Evolutionary conservation across 1,284 basidiomycete species (phyloP), one percentile per base, ranked within the genome.

Genomic region (Vanrija pseudolonga): DNA sequence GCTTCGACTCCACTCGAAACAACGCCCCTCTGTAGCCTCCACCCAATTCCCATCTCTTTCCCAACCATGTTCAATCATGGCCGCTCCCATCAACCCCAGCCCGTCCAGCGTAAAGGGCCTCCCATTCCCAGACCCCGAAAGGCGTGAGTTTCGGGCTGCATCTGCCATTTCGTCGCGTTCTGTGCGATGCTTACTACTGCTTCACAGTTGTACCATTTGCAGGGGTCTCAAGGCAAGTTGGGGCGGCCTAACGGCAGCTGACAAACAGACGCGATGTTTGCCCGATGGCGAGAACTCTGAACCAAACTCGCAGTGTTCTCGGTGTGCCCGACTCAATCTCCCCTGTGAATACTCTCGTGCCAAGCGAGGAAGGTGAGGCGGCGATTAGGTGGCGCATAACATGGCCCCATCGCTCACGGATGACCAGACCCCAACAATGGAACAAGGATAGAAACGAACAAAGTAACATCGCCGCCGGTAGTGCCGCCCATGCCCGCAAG

Each of bases 61-160:
- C 4, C 8, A 9, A 32, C 9, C 32, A 32, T 32, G 32, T 32
- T 54, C 53, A 24, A 48, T 45, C 32, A 28, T 28, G 14, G 4
- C 23, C 12, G 42, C 28, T 50, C 39, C 24, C 38, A 32, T 18
- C 39, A 46, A 22, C 20, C 40, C 38, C 17, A 37, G 23, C 19
- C 36, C 23, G 24, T 15, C 23, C 18, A 42, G 22, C 37, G 12
- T 17, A 32, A 37, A 37, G 15, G 47, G 17, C n/a, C 42, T 20
- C 54, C 54, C 8, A 59, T 59, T 11, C 51, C 41, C 20, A 48
- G 57, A 17, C 57, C 57, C 8, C 57, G 57, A 14, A 59, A 59
- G 38, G 57, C 57, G 57, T 59, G 37, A 56, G 57, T 53, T 18
- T 36, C n/a, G n/a, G 47, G 38, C 47, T 36, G 11, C 46, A 19